Evolutionary conservation across 1,284 basidiomycete genomes (phyloP), one percentile per base, ranked within the genome.

Genomic region (Tilletia walkeri): DNA sequence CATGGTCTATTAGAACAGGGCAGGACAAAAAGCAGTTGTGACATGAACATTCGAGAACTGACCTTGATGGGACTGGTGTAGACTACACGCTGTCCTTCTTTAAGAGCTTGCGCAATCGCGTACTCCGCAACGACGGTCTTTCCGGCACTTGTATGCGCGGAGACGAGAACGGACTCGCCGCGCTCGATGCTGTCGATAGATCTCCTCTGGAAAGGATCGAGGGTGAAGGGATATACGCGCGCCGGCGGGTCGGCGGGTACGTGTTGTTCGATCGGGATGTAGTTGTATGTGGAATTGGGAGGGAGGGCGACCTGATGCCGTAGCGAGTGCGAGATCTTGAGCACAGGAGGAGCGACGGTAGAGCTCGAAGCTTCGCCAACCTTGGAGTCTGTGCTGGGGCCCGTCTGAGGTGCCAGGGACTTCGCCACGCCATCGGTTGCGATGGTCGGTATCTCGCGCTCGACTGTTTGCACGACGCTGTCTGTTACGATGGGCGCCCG

Each of bases 31-130:
- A 66, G 65, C n/a, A 30, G 30, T 61, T 50, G 56, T 24, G 39
- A 50, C 14, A 12, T 9, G 49, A 41, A 67, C 6, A 18, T 9
- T 6, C 10, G 50, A 53, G 24, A 6, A 86, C 88, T 83, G 84
- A 93, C 94, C 89, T 99, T 99, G 87, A 99, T 99, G 69, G 96
- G 96, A 88, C 92, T 94, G 20, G 96, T 99, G 86, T 99, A 99
- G 73, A 99, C 97, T 72, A 99, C 95, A 84, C 96, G 88, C 85
- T 97, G 94, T 79, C 93, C 94, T 81, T 91, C 89, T 83, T 89
- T 89, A 76, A 99, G 86, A 87, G 92, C 95, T 81, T 95, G 94
- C 0, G 96, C 96, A 82, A 99, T 99, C 56, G 96, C 96, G 85
- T 98, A 99, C 86, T 99, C 96, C 68, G 96, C 96, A 69, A 99